Evolutionary conservation across 2,329 filamentous ascomycete species (phyloP).

Genomic region (Paramyrothecium sp.): DNA sequence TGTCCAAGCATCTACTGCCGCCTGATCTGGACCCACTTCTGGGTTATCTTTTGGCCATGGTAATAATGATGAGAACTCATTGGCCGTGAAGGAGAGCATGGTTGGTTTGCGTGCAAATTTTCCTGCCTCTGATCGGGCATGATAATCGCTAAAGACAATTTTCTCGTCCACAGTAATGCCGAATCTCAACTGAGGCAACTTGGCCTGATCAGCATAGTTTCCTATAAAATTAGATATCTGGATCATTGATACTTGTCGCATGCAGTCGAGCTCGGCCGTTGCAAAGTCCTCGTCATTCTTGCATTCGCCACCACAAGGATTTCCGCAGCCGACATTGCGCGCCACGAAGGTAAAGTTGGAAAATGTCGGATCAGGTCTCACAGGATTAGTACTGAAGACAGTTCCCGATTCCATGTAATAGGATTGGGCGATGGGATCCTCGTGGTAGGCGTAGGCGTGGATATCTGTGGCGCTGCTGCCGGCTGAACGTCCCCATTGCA

Average conservation of each 20-base stretch:
- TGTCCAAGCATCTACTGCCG: constrained; percentile 6
- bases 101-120: constrained; percentile 21
- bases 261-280: constrained; percentile 30
- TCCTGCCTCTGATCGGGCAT: constrained; percentile 18
- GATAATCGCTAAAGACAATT: constrained; percentile 29
- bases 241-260: constrained; percentile 28
- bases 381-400: constrained; percentile 26
- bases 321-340: constrained; percentile 28
- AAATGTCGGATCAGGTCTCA: constrained; percentile 16
- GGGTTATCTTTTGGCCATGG: constrained; percentile 19
- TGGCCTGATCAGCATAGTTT: constrained; percentile 17
- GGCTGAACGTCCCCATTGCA: background rate
- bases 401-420: constrained; percentile 40
- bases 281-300: constrained; percentile 7
- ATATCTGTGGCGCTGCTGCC: constrained; percentile 28
- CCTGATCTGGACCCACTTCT: constrained; percentile 23
- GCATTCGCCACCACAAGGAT: constrained; percentile 9
- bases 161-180: constrained; percentile 22
- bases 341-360: constrained; percentile 34
- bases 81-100: constrained; percentile 29
- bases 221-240: constrained; percentile 30
- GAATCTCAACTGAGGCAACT: constrained; percentile 21
- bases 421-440: constrained; percentile 42
- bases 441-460: constrained; percentile 41
- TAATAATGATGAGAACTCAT: constrained; percentile 25